phyloP scores from a whole-genome alignment of 257 asterid species.

The Scutellaria baicalensis region DNA sequence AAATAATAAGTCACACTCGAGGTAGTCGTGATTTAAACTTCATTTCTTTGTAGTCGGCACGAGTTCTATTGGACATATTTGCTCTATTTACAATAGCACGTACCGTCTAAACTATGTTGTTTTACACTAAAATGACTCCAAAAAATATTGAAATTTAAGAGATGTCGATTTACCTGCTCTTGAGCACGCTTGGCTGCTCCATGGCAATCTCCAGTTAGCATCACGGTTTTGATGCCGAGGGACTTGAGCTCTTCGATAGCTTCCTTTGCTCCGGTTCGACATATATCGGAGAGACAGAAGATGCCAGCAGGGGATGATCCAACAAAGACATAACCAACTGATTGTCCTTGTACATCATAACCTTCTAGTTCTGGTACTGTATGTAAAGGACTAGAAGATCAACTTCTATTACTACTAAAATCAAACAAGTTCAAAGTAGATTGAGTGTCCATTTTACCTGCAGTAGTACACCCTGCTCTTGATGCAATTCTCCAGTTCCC shows the following conservation, averaged over 20 bases:
- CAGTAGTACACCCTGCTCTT: conserved; percentile 54
- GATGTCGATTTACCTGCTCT: conserved; percentile 37
- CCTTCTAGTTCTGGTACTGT: conserved; percentile 61
- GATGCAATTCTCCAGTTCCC: conserved; percentile 67
- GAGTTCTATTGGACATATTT: no score
- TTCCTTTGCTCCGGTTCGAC: conserved; percentile 84
- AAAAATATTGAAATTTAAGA: no score
- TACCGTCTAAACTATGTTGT: no score
- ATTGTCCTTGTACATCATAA: conserved; percentile 43
- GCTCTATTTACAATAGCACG: no score
- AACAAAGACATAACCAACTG: conserved; percentile 56
- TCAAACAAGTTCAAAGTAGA: no score
- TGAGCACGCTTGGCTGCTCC: conserved; percentile 75
- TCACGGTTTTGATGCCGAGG: conserved; percentile 60
- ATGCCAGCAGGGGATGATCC: conserved; percentile 54
- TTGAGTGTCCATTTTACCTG: conserved; percentile 37
- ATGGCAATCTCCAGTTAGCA: conserved; percentile 81
- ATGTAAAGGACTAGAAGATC: background rate
- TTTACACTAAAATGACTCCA: no score
- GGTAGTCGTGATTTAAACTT: no score
- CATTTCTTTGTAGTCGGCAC: no score
- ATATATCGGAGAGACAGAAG: conserved; percentile 56
- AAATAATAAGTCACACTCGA: no score
- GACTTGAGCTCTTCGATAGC: conserved; percentile 56
- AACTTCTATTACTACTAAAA: background rate